A percentile compares a stretch with the other conserved stretches of the same genome.
Evolutionary conservation across 2,329 filamentous ascomycete species (phyloP).

Genomic region (Podosphaera fusca): DNA sequence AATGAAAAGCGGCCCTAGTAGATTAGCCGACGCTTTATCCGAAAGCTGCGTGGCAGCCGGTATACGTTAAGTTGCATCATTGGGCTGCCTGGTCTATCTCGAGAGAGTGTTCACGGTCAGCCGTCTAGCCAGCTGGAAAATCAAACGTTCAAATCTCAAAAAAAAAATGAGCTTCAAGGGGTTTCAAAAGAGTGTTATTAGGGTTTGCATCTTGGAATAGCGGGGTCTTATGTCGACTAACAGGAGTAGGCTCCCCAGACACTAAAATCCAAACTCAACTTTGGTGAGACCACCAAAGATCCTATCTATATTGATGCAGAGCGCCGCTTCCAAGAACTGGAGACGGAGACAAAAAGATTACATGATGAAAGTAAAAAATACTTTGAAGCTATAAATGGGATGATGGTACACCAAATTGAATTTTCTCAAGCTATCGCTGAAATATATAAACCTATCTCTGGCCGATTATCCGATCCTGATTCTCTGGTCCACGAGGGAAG

Average conservation of each 20-base stretch:
- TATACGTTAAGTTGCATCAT: no score
- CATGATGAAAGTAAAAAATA: constrained; percentile 97
- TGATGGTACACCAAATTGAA: constrained; percentile 93
- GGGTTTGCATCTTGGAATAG: constrained; percentile 32
- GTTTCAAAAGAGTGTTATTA: constrained; percentile 68
- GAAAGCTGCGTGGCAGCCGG: no score
- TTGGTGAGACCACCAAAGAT: constrained; percentile 90
- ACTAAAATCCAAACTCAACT: constrained; percentile 78
- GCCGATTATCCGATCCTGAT: constrained; percentile 79
- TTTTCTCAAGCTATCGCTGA: constrained; percentile 92
- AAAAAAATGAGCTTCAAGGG: constrained; percentile 73
- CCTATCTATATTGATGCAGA: constrained; percentile 87
- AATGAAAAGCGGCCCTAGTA: no score
- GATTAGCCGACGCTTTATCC: no score
- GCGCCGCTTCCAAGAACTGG: constrained; percentile 77
- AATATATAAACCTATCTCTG: constrained; percentile 95
- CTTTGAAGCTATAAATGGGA: constrained; percentile 92
- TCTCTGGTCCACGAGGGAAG: constrained; percentile 66
- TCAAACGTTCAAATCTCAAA: background rate
- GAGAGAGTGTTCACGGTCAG: no score
- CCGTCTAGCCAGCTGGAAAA: no score
- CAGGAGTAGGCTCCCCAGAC: constrained; percentile 54
- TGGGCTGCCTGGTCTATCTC: no score
- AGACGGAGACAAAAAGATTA: constrained; percentile 85
- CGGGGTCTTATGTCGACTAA: constrained; percentile 10